Conservation (phyloP, 257 asterid species). For the Haberlea rhodopensis region DNA sequence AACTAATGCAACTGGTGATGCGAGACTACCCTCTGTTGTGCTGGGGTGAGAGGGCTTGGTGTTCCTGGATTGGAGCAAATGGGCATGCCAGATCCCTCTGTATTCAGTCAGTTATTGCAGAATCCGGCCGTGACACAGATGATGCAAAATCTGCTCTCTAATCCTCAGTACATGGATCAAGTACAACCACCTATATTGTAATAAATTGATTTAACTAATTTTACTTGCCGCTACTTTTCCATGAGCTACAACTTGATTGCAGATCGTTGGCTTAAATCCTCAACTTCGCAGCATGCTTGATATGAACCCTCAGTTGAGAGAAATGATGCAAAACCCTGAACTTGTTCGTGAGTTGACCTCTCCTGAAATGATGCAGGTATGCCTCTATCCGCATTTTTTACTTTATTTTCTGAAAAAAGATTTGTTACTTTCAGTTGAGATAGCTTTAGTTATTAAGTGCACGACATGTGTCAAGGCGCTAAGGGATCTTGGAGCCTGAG, state of each 20-base stretch:
- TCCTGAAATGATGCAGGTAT: constrained; percentile 57
- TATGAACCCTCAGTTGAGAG: constrained; percentile 51
- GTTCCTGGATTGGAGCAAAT: constrained; percentile 39
- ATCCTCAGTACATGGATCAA: constrained; percentile 58
- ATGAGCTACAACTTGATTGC: neutral
- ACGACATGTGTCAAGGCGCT: neutral
- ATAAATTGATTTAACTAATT: neutral
- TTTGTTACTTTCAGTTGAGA: neutral
- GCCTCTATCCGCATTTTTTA: neutral
- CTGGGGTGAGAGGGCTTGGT: constrained; percentile 44
- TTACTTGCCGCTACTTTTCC: constrained; percentile 4
- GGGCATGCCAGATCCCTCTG: constrained; percentile 45
- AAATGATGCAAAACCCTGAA: constrained; percentile 59
- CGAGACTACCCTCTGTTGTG: constrained; percentile 32
- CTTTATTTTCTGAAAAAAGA: too few species aligned
- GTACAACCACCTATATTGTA: constrained; percentile 24
- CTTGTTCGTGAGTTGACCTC: constrained; percentile 47
- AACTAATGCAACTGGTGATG: constrained; percentile 35
- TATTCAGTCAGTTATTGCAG: constrained; percentile 51
- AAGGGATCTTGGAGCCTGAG: neutral
- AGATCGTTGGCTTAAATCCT: constrained; percentile 50
- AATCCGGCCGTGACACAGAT: constrained; percentile 53
- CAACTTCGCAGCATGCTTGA: constrained; percentile 42
- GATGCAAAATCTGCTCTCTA: constrained; percentile 48
- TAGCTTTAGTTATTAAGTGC: neutral